Percentiles rank a stretch among this genome's conserved stretches.
These are phyloP conservation scores for Neocatenulostroma microsporum DNA, from an alignment of 2,329 filamentous ascomycete species.

Conservation along the genomic window DNA sequence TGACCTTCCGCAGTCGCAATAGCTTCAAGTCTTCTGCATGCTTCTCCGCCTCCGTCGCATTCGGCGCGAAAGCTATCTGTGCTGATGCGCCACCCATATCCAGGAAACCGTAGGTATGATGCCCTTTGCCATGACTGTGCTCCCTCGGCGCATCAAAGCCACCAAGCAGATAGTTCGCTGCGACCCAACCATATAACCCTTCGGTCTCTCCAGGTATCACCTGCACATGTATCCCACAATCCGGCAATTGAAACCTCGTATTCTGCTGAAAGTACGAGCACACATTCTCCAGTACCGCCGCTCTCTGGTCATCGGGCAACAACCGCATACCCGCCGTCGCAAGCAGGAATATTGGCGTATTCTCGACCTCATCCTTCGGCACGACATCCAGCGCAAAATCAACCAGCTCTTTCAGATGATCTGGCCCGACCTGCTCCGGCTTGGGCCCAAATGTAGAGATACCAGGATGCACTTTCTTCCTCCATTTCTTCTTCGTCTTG, in stretches of 20 bases:
- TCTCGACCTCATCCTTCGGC: slow-evolving; percentile 63
- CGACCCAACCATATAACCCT: slow-evolving; percentile 94
- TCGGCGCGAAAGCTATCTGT: slow-evolving; percentile 96
- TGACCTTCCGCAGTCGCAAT: slow-evolving; percentile 72
- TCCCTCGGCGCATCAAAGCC: slow-evolving; percentile 72
- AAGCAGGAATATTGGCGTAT: slow-evolving; percentile 90
- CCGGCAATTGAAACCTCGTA: slow-evolving; percentile 77
- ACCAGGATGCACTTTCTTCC: slow-evolving; percentile 85
- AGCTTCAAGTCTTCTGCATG: slow-evolving; percentile 86
- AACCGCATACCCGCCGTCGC: slow-evolving; percentile 94
- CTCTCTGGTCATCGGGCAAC: slow-evolving; percentile 64
- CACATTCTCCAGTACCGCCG: slow-evolving; percentile 64
- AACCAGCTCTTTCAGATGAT: slow-evolving; percentile 72
- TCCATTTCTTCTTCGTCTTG: slow-evolving; percentile 77
- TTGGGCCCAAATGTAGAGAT: slow-evolving; percentile 82
- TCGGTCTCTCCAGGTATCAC: slow-evolving; percentile 95
- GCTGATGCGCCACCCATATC: slow-evolving; percentile 98
- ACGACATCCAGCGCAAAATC: slow-evolving; percentile 74
- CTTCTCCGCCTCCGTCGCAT: slow-evolving; percentile 78
- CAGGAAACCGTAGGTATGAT: slow-evolving; percentile 93
- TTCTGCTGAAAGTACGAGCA: slow-evolving; percentile 73
- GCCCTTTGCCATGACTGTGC: slow-evolving; percentile 74
- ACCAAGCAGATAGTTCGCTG: slow-evolving; percentile 88
- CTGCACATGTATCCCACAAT: slow-evolving; percentile 82
- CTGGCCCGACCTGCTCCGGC: slow-evolving; percentile 66